These are phyloP conservation scores for Theileria parva DNA, from an alignment of 169 alveolate species.

Conservation along the genomic window DNA sequence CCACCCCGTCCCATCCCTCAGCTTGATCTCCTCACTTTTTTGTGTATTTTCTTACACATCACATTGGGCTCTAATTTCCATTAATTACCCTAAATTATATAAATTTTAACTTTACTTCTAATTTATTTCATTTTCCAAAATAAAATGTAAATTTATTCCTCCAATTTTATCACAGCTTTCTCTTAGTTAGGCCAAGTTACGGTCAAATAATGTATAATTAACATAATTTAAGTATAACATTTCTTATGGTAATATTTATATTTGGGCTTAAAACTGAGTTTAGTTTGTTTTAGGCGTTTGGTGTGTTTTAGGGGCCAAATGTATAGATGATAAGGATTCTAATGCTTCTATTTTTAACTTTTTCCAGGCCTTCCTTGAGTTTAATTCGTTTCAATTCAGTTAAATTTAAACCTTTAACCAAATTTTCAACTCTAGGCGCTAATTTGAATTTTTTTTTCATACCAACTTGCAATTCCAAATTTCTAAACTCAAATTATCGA, in stretches of 20 bases:
- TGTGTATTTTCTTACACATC: not conserved
- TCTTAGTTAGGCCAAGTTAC: not conserved
- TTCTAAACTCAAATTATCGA: not conserved
- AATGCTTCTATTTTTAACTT: not conserved
- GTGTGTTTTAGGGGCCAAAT: not conserved
- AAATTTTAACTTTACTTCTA: too few species aligned
- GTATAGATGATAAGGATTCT: not conserved
- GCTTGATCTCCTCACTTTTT: not conserved
- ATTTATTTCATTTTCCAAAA: not conserved
- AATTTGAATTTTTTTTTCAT: not conserved
- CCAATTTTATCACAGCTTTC: too few species aligned
- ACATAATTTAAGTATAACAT: too few species aligned
- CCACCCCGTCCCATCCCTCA: not conserved
- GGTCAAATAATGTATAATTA: too few species aligned
- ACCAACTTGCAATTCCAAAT: not conserved
- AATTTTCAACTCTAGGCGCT: not conserved
- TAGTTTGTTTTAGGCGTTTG: not conserved
- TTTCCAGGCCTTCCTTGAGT: not conserved
- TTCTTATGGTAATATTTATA: too few species aligned
- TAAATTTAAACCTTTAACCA: not conserved
- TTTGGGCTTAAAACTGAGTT: not conserved
- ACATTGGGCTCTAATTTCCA: not conserved
- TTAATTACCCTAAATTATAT: too few species aligned
- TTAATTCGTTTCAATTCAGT: not conserved
- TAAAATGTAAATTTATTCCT: not conserved